Percentiles rank a stretch among this genome's conserved stretches.
Evolutionary conservation across 2,329 filamentous ascomycete species (phyloP).

Genomic region (Pseudogymnoascus sp.): DNA sequence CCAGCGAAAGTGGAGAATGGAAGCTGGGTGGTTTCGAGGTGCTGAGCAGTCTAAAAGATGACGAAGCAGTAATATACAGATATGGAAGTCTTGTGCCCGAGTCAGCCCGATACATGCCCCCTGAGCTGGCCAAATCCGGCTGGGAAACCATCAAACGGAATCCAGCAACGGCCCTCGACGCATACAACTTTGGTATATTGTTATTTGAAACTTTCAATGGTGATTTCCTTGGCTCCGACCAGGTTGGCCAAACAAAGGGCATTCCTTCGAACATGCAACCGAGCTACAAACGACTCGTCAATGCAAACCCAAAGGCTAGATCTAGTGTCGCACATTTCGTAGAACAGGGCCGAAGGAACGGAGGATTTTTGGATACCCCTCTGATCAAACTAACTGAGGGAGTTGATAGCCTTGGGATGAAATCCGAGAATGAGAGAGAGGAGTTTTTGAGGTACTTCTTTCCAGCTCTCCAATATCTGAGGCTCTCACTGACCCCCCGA

Average conservation of each 20-base stretch:
- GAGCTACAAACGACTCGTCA: conserved; percentile 82
- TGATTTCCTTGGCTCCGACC: conserved; percentile 65
- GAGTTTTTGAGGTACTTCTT: conserved; percentile 62
- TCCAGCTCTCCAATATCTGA: conserved; percentile 17
- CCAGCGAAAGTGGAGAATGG: conserved; percentile 95
- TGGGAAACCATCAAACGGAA: conserved; percentile 86
- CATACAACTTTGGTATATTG: conserved; percentile 77
- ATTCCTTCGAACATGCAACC: conserved; percentile 84
- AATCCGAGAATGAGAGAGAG: conserved; percentile 75
- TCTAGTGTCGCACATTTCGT: conserved; percentile 79
- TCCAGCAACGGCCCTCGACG: conserved; percentile 74
- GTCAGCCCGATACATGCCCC: conserved; percentile 73
- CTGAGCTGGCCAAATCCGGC: conserved; percentile 77
- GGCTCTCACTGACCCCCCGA: conserved; percentile 12
- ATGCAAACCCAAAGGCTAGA: conserved; percentile 80
- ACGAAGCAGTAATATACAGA: conserved; percentile 86
- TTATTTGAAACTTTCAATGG: conserved; percentile 92
- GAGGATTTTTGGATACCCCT: conserved; percentile 87
- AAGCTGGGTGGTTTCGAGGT: conserved; percentile 91
- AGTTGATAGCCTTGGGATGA: conserved; percentile 86
- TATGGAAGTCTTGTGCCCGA: conserved; percentile 86
- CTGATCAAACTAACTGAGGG: conserved; percentile 88
- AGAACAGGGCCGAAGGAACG: conserved; percentile 74
- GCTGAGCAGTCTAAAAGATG: conserved; percentile 89
- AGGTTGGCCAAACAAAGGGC: conserved; percentile 76